Evolutionary conservation across 2,329 filamentous ascomycete species (phyloP).

Genomic region (Aspergillus piperis): DNA sequence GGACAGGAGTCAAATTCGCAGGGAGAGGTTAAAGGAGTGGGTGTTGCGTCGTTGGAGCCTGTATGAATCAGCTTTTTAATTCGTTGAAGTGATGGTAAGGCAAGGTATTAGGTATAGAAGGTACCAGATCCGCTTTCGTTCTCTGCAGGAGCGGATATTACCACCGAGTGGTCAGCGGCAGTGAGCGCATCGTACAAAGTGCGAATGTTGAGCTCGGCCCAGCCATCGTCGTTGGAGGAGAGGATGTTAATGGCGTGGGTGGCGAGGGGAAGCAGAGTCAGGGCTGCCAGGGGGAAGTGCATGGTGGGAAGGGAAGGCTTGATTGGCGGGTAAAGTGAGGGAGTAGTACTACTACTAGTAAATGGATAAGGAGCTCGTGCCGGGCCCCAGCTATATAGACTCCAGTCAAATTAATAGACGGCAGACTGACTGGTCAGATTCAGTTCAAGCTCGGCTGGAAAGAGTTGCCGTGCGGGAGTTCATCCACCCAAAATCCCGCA

Average conservation of each 20-base stretch:
- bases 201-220: slow-evolving; percentile 69
- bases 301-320: slow-evolving; percentile 16
- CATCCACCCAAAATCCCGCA: too few relatives aligned
- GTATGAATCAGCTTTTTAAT: not conserved
- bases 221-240: slow-evolving; percentile 71
- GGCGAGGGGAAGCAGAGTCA: slow-evolving; percentile 24
- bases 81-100: too few relatives aligned
- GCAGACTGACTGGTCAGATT: not conserved
- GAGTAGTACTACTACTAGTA: too few relatives aligned
- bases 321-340: not conserved
- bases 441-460: not conserved
- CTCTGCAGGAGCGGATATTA: slow-evolving; percentile 67
- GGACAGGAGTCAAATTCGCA: slow-evolving; percentile 67
- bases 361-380: not conserved
- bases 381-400: not conserved
- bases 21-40: slow-evolving; percentile 49
- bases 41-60: slow-evolving; percentile 58
- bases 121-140: slow-evolving; percentile 65
- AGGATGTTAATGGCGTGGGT: slow-evolving; percentile 55
- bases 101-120: not conserved
- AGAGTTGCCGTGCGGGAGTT: not conserved
- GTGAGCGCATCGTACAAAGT: slow-evolving; percentile 59
- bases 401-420: not conserved
- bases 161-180: slow-evolving; percentile 59
- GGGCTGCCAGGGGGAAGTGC: slow-evolving; percentile 22